Conservation (phyloP, 495 filamentous ascomycete genomes). For the Cenococcum geophilum region DNA sequence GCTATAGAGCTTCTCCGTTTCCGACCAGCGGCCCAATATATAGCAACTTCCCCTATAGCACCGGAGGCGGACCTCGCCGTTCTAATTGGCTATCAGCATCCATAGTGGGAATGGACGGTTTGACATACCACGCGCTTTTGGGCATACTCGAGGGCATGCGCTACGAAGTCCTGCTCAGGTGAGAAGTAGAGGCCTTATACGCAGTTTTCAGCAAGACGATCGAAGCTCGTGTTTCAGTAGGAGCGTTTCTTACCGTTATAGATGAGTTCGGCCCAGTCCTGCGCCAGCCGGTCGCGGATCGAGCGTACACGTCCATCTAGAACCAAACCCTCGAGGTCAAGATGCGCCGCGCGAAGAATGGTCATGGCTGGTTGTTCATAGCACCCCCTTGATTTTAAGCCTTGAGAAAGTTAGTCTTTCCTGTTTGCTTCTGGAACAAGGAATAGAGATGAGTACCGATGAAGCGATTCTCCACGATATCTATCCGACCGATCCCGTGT, state of each 20-base stretch:
- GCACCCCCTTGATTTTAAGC: too few relatives aligned
- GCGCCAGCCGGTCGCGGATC: constrained; percentile 11
- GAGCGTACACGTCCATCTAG: constrained; percentile 10
- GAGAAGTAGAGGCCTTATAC: constrained; percentile 11
- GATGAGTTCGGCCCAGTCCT: constrained; percentile 1
- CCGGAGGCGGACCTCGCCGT: constrained; percentile 6
- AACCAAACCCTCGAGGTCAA: constrained; percentile 12
- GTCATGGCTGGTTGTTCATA: constrained; percentile 14
- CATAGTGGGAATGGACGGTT: too few relatives aligned
- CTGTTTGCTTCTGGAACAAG: too few relatives aligned
- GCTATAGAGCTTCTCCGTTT: constrained; percentile 11
- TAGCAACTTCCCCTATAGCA: constrained; percentile 3
- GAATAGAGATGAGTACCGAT: too few relatives aligned
- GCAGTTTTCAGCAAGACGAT: too few relatives aligned
- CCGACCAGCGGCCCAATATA: not conserved
- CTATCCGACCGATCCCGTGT: constrained; percentile 11
- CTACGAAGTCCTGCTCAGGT: constrained; percentile 9
- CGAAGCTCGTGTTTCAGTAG: too few relatives aligned
- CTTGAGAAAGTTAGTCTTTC: too few relatives aligned
- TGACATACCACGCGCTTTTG: constrained; percentile 8
- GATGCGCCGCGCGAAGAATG: constrained; percentile 3
- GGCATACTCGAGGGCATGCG: constrained; percentile 8
- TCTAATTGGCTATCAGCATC: too few relatives aligned
- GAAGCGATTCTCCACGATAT: constrained; percentile 16
- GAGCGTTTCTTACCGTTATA: too few relatives aligned